Percentiles rank a stretch among this genome's conserved stretches.
These are phyloP conservation scores for Diaporthe sp. DNA, from an alignment of 2,329 filamentous ascomycete species.

Conservation along the genomic window DNA sequence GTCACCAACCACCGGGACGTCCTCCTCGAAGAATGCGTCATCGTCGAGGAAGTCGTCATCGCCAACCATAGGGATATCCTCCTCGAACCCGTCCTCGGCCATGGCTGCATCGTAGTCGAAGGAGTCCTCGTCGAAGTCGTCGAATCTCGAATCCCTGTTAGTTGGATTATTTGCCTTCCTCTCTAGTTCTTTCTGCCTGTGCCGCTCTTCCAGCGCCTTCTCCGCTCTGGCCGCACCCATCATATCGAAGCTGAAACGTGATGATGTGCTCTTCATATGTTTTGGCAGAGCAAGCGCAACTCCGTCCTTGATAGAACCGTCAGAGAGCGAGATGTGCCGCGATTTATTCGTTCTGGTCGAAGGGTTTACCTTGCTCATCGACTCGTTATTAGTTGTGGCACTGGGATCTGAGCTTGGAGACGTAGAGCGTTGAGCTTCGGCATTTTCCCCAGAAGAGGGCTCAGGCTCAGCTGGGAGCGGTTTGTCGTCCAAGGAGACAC, in stretches of 20 bases:
- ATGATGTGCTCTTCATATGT: constrained; percentile 82
- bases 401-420: constrained; percentile 48
- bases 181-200: constrained; percentile 75
- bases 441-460: constrained; percentile 53
- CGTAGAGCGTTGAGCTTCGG: constrained; percentile 46
- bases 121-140: constrained; percentile 72
- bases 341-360: constrained; percentile 59
- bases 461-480: constrained; percentile 41
- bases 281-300: constrained; percentile 64
- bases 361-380: constrained; percentile 45
- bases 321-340: constrained; percentile 65
- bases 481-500: constrained; percentile 42
- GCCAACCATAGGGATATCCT: constrained; percentile 71
- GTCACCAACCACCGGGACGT: constrained; percentile 38
- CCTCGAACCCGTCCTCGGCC: constrained; percentile 75
- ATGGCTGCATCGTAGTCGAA: constrained; percentile 75
- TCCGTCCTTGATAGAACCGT: constrained; percentile 58
- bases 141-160: constrained; percentile 65
- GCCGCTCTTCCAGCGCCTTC: constrained; percentile 79
- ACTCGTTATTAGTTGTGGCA: constrained; percentile 12
- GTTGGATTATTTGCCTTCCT: constrained; percentile 60
- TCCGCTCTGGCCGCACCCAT: constrained; percentile 76
- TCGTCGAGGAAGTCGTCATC: constrained; percentile 55
- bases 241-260: constrained; percentile 86
- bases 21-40: constrained; percentile 43